Base-by-base conservation (phyloP, 2,329 filamentous ascomycete species). In the Verticillium klebahnii region DNA sequence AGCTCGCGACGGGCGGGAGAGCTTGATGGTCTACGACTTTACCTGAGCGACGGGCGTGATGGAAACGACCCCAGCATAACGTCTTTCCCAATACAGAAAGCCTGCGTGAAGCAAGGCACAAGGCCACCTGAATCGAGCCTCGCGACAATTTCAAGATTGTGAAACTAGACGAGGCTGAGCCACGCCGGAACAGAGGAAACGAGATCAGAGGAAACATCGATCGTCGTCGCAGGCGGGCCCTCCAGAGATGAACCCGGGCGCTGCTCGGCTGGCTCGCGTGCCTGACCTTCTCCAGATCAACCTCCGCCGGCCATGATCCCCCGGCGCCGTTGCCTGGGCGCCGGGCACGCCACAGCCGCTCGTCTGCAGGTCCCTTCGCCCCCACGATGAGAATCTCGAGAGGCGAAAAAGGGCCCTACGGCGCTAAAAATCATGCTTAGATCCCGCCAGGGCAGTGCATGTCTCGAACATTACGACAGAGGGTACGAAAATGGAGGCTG, bases 21-120 rank as follows among this genome's bases (percentile, higher is more conserved):
- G 89, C 64, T 74, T 97, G 65, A 84, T 93, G 70, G 87, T 95
- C 54, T 97, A 97, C 72, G 91, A 97, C 74, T 97, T 97, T 75
- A 92, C 90, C n/a, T 77, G 68, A 74, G 32, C 19, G 19, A 3
- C n/a, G 45, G n/a, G 37, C 29, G 29, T 29, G 29, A 29, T 1
- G 29, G 29, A 6, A 4, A 29, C 29, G 29, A 29, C 29, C 4
- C 29, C 29, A 29, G 29, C 29, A 6, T 29, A 29, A 29, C 29
- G 29, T 29, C 29, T 29, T 25, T 4, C 29, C 29, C 29, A 29
- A 29, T 29, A 29, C 29, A 29, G 29, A 29, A 29, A 29, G 29
- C 29, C 29, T 29, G 29, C 29, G 29, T 15, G 1, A 37, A 37
- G 11, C 36, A 37, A 37, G 36, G 36, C 36, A 15, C 36, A 37